Evolutionary conservation across 768 basidiomycete genomes (phyloP), one percentile per base, ranked within the genome.

Genomic region (Favolaschia claudopus): DNA sequence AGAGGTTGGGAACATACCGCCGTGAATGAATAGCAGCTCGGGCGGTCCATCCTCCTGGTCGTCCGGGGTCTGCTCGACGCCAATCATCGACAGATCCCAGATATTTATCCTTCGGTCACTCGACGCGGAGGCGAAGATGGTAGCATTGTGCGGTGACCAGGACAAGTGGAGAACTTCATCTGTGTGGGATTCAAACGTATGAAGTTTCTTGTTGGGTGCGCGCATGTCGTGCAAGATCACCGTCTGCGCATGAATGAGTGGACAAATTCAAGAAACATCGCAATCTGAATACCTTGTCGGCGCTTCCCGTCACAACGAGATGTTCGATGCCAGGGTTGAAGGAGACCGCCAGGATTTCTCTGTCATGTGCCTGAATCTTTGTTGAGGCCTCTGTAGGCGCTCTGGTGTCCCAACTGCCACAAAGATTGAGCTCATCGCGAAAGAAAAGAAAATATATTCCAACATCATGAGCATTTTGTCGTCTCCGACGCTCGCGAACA

Each of bases 41-140:
- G 97, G 97, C 15, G 97, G 95, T 1, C 97, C 97, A 68, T 99
- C 97, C 72, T 99, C 97, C 57, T 95, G 92, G 70, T 99, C 97
- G 64, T 99, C 97, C 4, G 96, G 97, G 2, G 94, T 93, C 74
- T 99, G 97, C 72, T 99, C 97, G 36, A 90, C 85, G 1, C 97
- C 97, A 61, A 98, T 96, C 59, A 90, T 85, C 22, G 87, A 82
- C 55, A 98, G 73, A 76, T 99, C 96, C 97, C 97, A 99, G 44
- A 99, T 79, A 67, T 97, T 96, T 62, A 99, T 85, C 10, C 97
- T 82, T 38, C 97, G 85, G 72, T 99, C 97, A 60, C 93, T 90
- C 4, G 93, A 95, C 2, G 95, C 95, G 3, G 95, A 96, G 0
- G 96, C 96, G 63, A 99, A 99, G 46, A 99, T 84, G 9, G 93